Base-by-base conservation (phyloP, 768 basidiomycete genomes). In the Antrodiella citrinella region DNA sequence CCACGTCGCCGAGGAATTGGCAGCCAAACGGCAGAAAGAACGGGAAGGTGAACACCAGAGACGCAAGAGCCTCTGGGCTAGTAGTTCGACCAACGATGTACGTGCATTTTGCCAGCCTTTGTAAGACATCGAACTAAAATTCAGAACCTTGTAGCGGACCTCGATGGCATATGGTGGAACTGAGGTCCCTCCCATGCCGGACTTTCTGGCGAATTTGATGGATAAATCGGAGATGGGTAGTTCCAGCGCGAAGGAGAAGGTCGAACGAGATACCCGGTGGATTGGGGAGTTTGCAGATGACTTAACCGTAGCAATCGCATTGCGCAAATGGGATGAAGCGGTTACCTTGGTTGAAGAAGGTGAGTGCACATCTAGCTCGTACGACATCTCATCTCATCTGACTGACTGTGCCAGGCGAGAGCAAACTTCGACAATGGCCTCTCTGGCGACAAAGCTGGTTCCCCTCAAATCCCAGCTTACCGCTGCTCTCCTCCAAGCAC, bases 21-120 rank as follows among this genome's bases (percentile, higher is more conserved):
- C 86, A 5, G 80, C 85, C 40, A 90, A 91, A 67, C 86, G 81
- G 59, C 81, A 94, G 49, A 95, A 92, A 65, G 92, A 97, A 60
- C 86, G 92, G 50, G 87, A 98, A 68, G 89, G 90, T 46, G 89
- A 94, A 68, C 85, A 96, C 58, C 91, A 93, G 62, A 73, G 91
- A 50, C 74, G 93, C 40, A 90, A 91, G 66, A 87, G 78, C 57
- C 65, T 86, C 64, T 88, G 82, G 79, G 68, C 67, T 25, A 35
- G n/a, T n/a, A n/a, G 30, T 35, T 7, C 30, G 30, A 68, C 68
- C 30, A 62, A 65, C 26, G 77, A 72, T 42, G 78, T 76, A 52
- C 62, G 70, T 57, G 0, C 2, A 19, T 12, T 39, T n/a, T 51
- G 19, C 13, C 53, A 26, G 18, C 11, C 26, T 21, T 35, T 26